Percentiles rank a stretch among this genome's conserved stretches.
phyloP scores from a whole-genome alignment of 2,329 filamentous ascomycete genomes.

The Drechslera avenae region DNA sequence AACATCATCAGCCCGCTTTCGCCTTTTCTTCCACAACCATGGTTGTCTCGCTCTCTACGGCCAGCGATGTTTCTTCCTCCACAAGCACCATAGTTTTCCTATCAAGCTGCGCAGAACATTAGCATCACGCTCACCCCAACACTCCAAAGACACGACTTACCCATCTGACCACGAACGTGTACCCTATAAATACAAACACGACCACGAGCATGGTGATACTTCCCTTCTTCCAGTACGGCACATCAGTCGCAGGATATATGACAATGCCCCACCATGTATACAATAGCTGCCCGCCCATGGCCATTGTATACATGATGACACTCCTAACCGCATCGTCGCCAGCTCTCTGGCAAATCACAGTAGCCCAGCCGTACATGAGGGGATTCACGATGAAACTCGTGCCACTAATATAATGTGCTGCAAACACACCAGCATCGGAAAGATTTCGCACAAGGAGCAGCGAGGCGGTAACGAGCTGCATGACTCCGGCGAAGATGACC shows the following conservation, averaged over 20 bases:
- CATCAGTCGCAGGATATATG: constrained; percentile 51
- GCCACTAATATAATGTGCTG: constrained; percentile 46
- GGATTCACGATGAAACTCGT: constrained; percentile 49
- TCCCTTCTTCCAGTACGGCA: constrained; percentile 51
- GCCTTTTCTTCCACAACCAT: constrained; percentile 2
- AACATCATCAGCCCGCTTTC: neutral
- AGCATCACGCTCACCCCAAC: neutral
- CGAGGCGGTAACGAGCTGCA: constrained; percentile 42
- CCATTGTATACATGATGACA: constrained; percentile 50
- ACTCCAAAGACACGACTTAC: constrained; percentile 12
- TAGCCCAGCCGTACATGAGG: constrained; percentile 49
- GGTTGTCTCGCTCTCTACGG: neutral
- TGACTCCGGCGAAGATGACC: constrained; percentile 33
- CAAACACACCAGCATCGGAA: constrained; percentile 39
- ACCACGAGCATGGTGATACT: constrained; percentile 44
- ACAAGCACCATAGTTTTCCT: neutral
- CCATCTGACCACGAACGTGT: constrained; percentile 21
- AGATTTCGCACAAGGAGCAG: constrained; percentile 41
- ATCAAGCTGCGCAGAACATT: constrained; percentile 4
- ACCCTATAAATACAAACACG: constrained; percentile 20
- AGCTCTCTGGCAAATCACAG: constrained; percentile 39
- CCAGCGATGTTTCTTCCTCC: neutral
- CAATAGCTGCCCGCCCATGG: constrained; percentile 42
- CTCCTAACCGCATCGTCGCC: constrained; percentile 51
- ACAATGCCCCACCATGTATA: constrained; percentile 55